phyloP scores from a whole-genome alignment of 2,329 filamentous ascomycete genomes.

The Parastagonospora nodorum region DNA sequence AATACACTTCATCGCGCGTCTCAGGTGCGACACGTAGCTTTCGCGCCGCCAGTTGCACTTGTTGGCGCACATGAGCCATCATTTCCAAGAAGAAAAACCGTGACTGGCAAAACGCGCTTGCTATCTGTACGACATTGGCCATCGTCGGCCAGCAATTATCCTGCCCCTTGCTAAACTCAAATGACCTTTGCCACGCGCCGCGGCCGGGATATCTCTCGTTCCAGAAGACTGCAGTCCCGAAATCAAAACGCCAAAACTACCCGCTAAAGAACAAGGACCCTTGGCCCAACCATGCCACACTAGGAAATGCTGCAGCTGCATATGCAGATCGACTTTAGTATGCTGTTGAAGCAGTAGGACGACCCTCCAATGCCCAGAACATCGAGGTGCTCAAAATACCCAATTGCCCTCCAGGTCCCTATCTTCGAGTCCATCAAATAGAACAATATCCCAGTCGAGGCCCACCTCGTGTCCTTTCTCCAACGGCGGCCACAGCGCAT shows the following conservation, averaged over 20 bases:
- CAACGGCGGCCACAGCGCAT: slow-evolving; percentile 36
- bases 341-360: neutral
- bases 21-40: neutral
- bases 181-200: slow-evolving; percentile 1
- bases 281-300: slow-evolving; percentile 3
- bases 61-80: too few species aligned
- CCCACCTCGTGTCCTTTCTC: slow-evolving; percentile 15
- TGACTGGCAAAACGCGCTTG: neutral
- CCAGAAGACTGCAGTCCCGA: slow-evolving; percentile 5
- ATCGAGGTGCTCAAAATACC: slow-evolving; percentile 28
- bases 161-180: neutral
- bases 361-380: neutral
- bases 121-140: neutral
- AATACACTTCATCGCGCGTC: slow-evolving; percentile 1
- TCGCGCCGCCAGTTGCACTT: neutral
- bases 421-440: slow-evolving; percentile 44
- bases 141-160: neutral
- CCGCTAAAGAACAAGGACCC: slow-evolving; percentile 5
- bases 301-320: slow-evolving; percentile 1
- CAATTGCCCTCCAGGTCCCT: slow-evolving; percentile 41
- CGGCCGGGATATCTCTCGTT: slow-evolving; percentile 11
- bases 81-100: too few species aligned
- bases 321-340: slow-evolving; percentile 4
- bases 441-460: slow-evolving; percentile 41
- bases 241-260: slow-evolving; percentile 5